Evolutionary conservation across 2,329 filamentous ascomycete species (phyloP).

Genomic region (Monosporascus cannonballus): DNA sequence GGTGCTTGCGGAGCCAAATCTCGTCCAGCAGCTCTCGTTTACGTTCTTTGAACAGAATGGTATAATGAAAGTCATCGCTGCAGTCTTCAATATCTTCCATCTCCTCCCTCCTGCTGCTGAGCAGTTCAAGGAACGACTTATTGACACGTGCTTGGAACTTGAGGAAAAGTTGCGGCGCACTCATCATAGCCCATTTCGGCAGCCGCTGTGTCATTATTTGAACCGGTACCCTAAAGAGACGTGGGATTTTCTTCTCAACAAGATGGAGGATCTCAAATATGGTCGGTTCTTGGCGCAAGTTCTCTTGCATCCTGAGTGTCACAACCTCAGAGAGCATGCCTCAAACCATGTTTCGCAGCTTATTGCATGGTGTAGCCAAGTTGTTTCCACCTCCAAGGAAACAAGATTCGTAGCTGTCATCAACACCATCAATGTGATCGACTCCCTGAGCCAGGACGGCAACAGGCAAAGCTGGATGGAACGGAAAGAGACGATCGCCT

Average conservation of each 20-base stretch:
- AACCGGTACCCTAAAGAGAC: constrained; percentile 89
- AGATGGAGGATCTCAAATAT: constrained; percentile 77
- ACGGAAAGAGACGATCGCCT: constrained; percentile 53
- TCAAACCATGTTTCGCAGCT: constrained; percentile 68
- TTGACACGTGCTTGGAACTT: constrained; percentile 83
- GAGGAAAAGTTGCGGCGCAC: constrained; percentile 82
- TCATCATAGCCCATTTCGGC: constrained; percentile 83
- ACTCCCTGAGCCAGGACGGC: constrained; percentile 66
- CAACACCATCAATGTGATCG: constrained; percentile 80
- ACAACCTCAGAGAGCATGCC: constrained; percentile 66
- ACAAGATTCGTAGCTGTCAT: constrained; percentile 65
- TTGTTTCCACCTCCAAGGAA: constrained; percentile 60
- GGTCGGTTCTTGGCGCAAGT: constrained; percentile 89
- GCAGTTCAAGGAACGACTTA: constrained; percentile 82
- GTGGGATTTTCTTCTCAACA: constrained; percentile 72
- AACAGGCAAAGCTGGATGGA: constrained; percentile 67
- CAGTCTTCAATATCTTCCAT: constrained; percentile 95
- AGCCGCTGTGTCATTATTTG: constrained; percentile 85
- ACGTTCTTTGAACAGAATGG: constrained; percentile 88
- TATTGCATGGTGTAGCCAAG: constrained; percentile 59
- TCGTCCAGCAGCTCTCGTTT: constrained; percentile 87
- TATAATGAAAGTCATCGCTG: constrained; percentile 90
- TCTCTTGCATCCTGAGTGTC: constrained; percentile 68
- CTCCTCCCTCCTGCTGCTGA: constrained; percentile 87
- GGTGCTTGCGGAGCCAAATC: constrained; percentile 72